Percentiles rank a stretch among this genome's conserved stretches.
Conservation (phyloP, 805 yeast species). For the Hanseniaspora pseudoguilliermondii region DNA sequence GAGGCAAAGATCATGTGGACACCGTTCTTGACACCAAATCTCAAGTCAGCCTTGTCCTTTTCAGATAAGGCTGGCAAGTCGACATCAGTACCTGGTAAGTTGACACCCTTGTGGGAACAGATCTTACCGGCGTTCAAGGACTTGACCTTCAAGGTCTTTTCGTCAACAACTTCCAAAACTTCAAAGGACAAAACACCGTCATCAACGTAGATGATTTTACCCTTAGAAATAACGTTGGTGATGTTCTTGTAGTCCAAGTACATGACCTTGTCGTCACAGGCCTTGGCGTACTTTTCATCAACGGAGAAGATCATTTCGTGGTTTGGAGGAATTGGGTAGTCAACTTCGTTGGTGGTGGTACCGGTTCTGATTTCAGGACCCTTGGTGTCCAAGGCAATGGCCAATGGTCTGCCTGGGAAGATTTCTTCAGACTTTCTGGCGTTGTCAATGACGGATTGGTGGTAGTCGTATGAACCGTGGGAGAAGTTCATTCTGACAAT, state of each 20-base stretch:
- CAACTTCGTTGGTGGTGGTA: conserved; percentile 66
- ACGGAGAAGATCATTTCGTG: conserved; percentile 92
- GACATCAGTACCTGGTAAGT: conserved; percentile 97
- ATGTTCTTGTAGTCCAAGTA: conserved; percentile 90
- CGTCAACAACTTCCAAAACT: conserved; percentile 74
- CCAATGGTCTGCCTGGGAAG: conserved; percentile 91
- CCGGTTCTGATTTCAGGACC: conserved; percentile 99
- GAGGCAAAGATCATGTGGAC: conserved; percentile 99
- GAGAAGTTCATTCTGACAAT: conserved; percentile 98
- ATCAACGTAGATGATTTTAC: conserved; percentile 87
- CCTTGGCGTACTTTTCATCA: conserved; percentile 60
- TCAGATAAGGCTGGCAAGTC: conserved; percentile 96
- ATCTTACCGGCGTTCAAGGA: conserved; percentile 92
- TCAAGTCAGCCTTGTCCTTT: conserved; percentile 85
- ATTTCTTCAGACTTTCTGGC: conserved; percentile 86
- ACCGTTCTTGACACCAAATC: conserved; percentile 91
- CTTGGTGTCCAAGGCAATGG: conserved; percentile 96
- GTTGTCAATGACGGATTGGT: conserved; percentile 91
- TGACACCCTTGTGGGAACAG: conserved; percentile 97
- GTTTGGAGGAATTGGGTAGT: conserved; percentile 69
- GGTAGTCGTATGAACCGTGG: conserved; percentile 96
- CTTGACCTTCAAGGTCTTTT: conserved; percentile 66
- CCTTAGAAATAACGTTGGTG: conserved; percentile 79
- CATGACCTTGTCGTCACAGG: conserved; percentile 71
- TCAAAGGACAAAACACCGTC: conserved; percentile 96